A percentile compares a stretch with the other conserved stretches of the same genome.
These are phyloP conservation scores for Glebionis coronaria DNA, from an alignment of 129 eudicot species.

Conservation along the genomic window DNA sequence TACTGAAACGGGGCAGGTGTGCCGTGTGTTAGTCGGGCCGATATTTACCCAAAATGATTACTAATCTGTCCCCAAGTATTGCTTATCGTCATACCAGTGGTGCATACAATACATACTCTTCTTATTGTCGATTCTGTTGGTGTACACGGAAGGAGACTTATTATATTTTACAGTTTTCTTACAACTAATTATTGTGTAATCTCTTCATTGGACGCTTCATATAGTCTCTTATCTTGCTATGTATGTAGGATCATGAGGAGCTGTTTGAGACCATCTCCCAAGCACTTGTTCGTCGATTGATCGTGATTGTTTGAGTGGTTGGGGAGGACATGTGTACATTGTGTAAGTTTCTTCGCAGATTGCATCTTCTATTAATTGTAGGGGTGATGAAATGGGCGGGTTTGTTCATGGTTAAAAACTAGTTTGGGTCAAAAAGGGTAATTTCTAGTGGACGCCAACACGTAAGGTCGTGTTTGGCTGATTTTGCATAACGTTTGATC, in stretches of 20 bases:
- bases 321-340: slow-evolving; percentile 97
- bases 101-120: no score
- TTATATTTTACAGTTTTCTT: no score
- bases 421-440: not conserved
- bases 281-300: slow-evolving; percentile 86
- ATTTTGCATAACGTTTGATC: no score
- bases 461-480: not conserved
- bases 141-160: no score
- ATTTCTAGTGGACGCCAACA: not conserved
- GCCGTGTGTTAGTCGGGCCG: no score
- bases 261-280: slow-evolving; percentile 94
- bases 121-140: no score
- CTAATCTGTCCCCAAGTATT: no score
- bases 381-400: not conserved
- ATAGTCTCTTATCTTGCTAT: slow-evolving; percentile 1
- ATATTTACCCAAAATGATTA: no score
- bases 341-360: slow-evolving; percentile 52
- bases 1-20: no score
- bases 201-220: not conserved
- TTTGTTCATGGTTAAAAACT: not conserved
- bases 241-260: slow-evolving; percentile 77
- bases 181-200: not conserved
- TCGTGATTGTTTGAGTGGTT: slow-evolving; percentile 95
- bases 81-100: no score
- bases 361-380: not conserved